These are phyloP conservation scores for Hemileccinum rubropunctum DNA, from an alignment of 768 basidiomycete species.

Conservation along the genomic window DNA sequence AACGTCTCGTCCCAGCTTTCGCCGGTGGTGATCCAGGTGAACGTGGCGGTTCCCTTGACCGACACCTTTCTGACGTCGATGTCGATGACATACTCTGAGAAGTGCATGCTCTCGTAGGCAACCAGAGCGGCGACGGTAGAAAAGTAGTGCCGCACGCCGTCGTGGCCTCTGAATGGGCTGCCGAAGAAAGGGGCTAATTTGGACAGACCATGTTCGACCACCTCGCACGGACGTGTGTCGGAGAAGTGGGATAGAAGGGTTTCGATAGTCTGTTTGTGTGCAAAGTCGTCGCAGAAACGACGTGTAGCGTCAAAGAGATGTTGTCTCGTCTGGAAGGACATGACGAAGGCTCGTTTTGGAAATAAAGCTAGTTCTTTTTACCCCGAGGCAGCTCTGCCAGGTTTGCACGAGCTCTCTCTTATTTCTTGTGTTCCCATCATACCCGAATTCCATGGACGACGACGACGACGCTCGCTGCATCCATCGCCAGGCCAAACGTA, in stretches of 20 bases:
- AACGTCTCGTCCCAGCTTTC: constrained; percentile 65
- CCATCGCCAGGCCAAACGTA: constrained; percentile 43
- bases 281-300: constrained; percentile 52
- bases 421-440: not conserved
- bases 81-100: constrained; percentile 57
- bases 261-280: constrained; percentile 40
- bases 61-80: constrained; percentile 47
- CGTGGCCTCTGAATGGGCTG: constrained; percentile 41
- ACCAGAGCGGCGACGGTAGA: constrained; percentile 43
- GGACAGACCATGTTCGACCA: constrained; percentile 54
- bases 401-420: too few species aligned
- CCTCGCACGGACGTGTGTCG: constrained; percentile 36
- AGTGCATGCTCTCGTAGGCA: constrained; percentile 49
- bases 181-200: constrained; percentile 62
- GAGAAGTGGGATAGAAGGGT: constrained; percentile 52
- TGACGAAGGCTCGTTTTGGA: too few species aligned
- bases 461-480: not conserved
- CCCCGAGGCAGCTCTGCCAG: too few species aligned
- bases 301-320: constrained; percentile 44
- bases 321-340: constrained; percentile 14
- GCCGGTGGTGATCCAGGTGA: constrained; percentile 52
- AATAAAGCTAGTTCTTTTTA: too few species aligned
- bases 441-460: constrained; percentile 11
- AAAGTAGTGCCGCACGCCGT: constrained; percentile 50
- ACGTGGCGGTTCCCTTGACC: constrained; percentile 51